Percentiles rank a stretch among this genome's conserved stretches.
These are phyloP conservation scores for Monilinia aucupariae DNA, from an alignment of 2,329 filamentous ascomycete genomes.

Conservation along the genomic window DNA sequence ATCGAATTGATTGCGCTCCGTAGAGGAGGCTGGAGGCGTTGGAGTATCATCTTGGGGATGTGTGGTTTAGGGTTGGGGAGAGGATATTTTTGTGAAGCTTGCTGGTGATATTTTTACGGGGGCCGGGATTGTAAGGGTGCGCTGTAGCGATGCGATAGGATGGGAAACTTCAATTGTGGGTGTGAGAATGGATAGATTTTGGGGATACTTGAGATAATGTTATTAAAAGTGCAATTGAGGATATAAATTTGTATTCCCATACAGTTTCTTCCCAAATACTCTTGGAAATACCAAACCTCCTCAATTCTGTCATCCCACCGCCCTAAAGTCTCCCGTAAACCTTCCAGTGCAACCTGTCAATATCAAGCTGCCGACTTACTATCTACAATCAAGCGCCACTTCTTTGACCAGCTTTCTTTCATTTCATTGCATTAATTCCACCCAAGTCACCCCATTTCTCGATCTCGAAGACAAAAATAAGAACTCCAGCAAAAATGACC, in stretches of 20 bases:
- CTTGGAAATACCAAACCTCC: background rate
- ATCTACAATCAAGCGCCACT: background rate
- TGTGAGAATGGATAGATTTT: background rate
- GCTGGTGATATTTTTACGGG: conserved; percentile 10
- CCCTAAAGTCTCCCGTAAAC: conserved; percentile 10
- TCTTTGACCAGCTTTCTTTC: background rate
- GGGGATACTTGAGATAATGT: background rate
- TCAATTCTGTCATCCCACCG: conserved; percentile 5
- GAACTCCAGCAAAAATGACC: conserved; percentile 25
- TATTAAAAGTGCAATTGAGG: background rate
- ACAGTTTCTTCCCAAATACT: background rate
- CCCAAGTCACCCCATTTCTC: background rate
- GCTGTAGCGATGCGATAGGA: background rate
- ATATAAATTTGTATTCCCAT: background rate
- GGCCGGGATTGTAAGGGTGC: background rate
- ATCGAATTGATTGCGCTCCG: conserved; percentile 37
- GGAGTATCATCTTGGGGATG: conserved; percentile 38
- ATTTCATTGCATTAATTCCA: background rate
- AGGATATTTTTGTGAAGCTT: conserved; percentile 11
- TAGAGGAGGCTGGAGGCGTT: conserved; percentile 42
- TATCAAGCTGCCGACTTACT: conserved; percentile 1
- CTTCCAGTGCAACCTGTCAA: conserved; percentile 18
- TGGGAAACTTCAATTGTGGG: background rate
- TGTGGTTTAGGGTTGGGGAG: background rate
- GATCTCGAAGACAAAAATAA: background rate